Base-by-base conservation (phyloP, 1,284 basidiomycete species). In the Trichosporon sp. region DNA sequence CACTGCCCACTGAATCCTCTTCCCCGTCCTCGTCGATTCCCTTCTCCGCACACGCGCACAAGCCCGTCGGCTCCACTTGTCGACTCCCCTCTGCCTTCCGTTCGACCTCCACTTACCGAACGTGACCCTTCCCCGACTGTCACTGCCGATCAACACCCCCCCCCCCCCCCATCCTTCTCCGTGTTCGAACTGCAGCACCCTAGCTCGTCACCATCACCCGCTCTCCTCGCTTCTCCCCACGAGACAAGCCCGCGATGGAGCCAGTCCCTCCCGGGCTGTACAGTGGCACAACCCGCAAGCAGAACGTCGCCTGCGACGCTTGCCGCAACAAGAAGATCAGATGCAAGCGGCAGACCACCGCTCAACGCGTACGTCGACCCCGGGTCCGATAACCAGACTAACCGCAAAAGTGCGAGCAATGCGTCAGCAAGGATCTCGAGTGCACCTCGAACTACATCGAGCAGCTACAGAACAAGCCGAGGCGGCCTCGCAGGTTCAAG, bases 221-320 rank as follows among this genome's bases (percentile, higher is more conserved):
- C 3, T 42, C 62, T 1, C 62, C 34, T 5, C 62, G 34, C 27
- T 60, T 31, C 56, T 60, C 29, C 56, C 4, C 56, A 8, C 56
- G 31, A 29, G 56, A 60, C 27, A 60, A 32, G 29, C 27, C 56
- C 15, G 29, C 64, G 23, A 68, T 68, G 68, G 68, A 68, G 25
- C 68, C 68, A 8, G 64, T 65, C 4, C 68, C 68, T 32, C 56
- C 56, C 29, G 56, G 56, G 29, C 63, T 68, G 13, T 72, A 67
- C 63, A 68, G 38, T 38, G 70, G 70, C 3, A 66, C 68, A 15
- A 71, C 73, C 3, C 67, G 78, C 32, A 93, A 92, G 79, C 92
- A 95, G 84, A 95, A 95, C 79, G 92, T 92, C 25, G 92, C 92
- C 27, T 95, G 92, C 80, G 92, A 95, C 84, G 90, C 91, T 65